Evolutionary conservation across 495 filamentous ascomycete species (phyloP).

Genomic region (Penicillium psychrofluorescens): DNA sequence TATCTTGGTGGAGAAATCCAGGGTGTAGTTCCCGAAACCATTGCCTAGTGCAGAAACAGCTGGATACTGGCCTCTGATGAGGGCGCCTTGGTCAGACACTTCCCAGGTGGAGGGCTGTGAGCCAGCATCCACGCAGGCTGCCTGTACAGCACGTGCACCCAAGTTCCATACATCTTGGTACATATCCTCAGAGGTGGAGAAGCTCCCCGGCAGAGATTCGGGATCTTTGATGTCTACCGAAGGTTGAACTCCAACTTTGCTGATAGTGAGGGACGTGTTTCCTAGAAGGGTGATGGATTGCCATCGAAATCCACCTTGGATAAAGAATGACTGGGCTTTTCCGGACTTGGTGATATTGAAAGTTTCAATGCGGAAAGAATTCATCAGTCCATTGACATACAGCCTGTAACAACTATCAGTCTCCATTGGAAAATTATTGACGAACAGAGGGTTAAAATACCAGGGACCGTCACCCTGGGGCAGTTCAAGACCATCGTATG

Average conservation of each 20-base stretch:
- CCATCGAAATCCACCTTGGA: constrained; percentile 18
- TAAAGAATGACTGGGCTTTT: constrained; percentile 9
- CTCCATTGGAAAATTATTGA: too few relatives aligned
- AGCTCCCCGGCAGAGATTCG: constrained; percentile 7
- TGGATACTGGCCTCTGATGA: constrained; percentile 12
- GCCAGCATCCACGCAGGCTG: constrained; percentile 9
- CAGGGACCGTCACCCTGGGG: constrained; percentile 13
- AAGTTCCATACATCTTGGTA: constrained; percentile 20
- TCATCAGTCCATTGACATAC: constrained; percentile 11
- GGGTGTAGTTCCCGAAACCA: constrained; percentile 10
- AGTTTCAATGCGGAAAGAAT: constrained; percentile 17
- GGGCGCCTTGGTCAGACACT: constrained; percentile 6
- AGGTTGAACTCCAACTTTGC: constrained; percentile 5
- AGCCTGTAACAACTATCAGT: not conserved
- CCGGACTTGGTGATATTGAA: constrained; percentile 15
- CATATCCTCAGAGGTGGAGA: constrained; percentile 8
- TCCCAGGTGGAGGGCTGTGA: constrained; percentile 14
- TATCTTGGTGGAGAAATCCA: constrained; percentile 13
- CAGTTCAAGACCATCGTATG: constrained; percentile 5
- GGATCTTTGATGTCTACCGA: constrained; percentile 4
- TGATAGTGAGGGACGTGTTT: constrained; percentile 1
- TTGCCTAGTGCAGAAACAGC: constrained; percentile 6
- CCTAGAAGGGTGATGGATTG: constrained; percentile 7
- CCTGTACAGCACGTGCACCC: constrained; percentile 10
- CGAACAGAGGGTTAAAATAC: not conserved